These are phyloP conservation scores for Lachancea kluyveri DNA, from an alignment of 805 yeast genomes.

Conservation along the genomic window DNA sequence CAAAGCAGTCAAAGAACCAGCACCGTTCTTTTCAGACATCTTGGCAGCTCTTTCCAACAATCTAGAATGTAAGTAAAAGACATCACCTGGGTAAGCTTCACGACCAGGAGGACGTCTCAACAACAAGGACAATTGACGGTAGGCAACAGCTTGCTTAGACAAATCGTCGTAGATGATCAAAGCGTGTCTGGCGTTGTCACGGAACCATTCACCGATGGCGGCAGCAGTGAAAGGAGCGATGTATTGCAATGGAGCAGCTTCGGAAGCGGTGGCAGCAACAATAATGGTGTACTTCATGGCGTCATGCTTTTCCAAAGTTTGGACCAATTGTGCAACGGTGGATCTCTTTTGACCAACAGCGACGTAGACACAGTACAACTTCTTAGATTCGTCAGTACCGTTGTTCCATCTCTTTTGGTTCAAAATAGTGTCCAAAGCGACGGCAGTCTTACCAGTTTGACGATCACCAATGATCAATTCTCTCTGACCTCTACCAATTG, in stretches of 20 bases:
- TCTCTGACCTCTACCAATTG: slow-evolving; percentile 99
- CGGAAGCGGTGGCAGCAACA: slow-evolving; percentile 99
- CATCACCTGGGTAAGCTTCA: slow-evolving; percentile 97
- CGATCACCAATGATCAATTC: slow-evolving; percentile 99
- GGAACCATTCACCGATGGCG: slow-evolving; percentile 99
- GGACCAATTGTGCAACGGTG: slow-evolving; percentile 98
- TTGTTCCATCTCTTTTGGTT: slow-evolving; percentile 99
- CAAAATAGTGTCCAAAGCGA: slow-evolving; percentile 95
- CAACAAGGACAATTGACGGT: slow-evolving; percentile 97
- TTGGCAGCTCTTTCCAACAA: slow-evolving; percentile 96
- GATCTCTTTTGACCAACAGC: slow-evolving; percentile 99
- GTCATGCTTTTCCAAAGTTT: slow-evolving; percentile 96
- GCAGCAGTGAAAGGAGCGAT: slow-evolving; percentile 99
- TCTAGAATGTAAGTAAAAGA: slow-evolving; percentile 92
- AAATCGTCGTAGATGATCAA: slow-evolving; percentile 95
- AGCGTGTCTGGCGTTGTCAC: slow-evolving; percentile 98
- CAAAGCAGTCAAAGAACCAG: slow-evolving; percentile 92
- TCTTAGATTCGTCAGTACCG: slow-evolving; percentile 92
- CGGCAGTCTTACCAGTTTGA: slow-evolving; percentile 99
- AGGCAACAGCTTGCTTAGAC: slow-evolving; percentile 99
- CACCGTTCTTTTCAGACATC: slow-evolving; percentile 85
- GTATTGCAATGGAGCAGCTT: slow-evolving; percentile 99
- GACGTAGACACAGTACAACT: slow-evolving; percentile 99
- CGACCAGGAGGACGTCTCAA: slow-evolving; percentile 97
- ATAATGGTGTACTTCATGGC: slow-evolving; percentile 96